These are phyloP conservation scores for Cicer chorassanicum DNA, from an alignment of 306 rosid species.

Conservation along the genomic window DNA sequence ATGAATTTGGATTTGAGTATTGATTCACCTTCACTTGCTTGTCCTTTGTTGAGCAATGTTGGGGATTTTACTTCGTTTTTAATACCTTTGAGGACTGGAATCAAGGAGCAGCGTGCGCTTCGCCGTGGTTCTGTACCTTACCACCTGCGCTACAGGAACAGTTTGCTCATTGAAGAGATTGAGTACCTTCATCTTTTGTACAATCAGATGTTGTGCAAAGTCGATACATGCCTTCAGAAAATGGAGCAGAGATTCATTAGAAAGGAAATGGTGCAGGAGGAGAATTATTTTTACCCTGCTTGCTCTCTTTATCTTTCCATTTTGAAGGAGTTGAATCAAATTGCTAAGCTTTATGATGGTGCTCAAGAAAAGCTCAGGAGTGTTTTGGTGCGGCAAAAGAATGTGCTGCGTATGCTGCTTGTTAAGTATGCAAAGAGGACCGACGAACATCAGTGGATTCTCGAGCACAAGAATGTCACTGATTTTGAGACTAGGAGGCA, in stretches of 20 bases:
- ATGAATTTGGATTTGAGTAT: conserved; percentile 61
- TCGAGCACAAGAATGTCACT: conserved; percentile 66
- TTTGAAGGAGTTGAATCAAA: conserved; percentile 68
- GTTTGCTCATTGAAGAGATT: conserved; percentile 54
- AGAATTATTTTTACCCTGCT: conserved; percentile 45
- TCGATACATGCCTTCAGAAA: conserved; percentile 62
- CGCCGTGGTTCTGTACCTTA: conserved; percentile 30
- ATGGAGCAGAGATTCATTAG: conserved; percentile 53
- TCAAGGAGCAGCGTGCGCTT: conserved; percentile 41
- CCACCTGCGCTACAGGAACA: conserved; percentile 40
- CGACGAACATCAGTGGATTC: conserved; percentile 82
- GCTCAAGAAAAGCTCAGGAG: conserved; percentile 67
- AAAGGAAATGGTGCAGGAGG: conserved; percentile 52
- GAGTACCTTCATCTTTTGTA: conserved; percentile 53
- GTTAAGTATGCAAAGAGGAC: conserved; percentile 65
- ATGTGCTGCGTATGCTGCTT: conserved; percentile 58
- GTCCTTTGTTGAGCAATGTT: conserved; percentile 59
- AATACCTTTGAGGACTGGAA: conserved; percentile 58
- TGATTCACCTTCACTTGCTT: conserved; percentile 48
- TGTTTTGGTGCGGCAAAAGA: conserved; percentile 54
- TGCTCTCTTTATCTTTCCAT: conserved; percentile 88
- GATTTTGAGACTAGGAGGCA: conserved; percentile 87
- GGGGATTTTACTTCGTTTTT: conserved; percentile 66
- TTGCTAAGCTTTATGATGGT: conserved; percentile 64
- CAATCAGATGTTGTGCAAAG: conserved; percentile 56